These are phyloP conservation scores for Pyrus bretschneideri DNA, from an alignment of 306 rosid genomes.

Conservation along the genomic window DNA sequence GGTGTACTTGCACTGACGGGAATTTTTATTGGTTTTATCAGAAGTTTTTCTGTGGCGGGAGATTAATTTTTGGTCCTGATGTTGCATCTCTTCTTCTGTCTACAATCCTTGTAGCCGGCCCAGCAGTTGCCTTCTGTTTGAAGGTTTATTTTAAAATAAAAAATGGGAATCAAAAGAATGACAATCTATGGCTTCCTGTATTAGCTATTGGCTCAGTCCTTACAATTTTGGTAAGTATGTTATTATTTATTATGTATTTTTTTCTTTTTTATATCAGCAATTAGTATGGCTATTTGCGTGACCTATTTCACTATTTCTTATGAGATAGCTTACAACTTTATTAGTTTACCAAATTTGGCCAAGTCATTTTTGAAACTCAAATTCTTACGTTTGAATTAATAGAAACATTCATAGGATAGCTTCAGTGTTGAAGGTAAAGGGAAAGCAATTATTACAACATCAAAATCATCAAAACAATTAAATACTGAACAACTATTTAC, in stretches of 20 bases:
- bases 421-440: background rate
- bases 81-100: slow-evolving; percentile 71
- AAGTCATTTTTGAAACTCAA: background rate
- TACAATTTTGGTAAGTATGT: slow-evolving; percentile 60
- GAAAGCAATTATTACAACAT: background rate
- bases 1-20: slow-evolving; percentile 22
- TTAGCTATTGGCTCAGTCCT: slow-evolving; percentile 44
- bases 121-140: slow-evolving; percentile 67
- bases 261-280: background rate
- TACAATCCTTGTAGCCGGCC: slow-evolving; percentile 52
- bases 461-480: background rate
- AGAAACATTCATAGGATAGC: background rate
- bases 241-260: background rate
- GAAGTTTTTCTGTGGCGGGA: slow-evolving; percentile 85
- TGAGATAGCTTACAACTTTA: background rate
- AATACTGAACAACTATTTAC: background rate
- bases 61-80: slow-evolving; percentile 93
- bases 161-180: background rate
- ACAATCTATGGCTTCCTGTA: slow-evolving; percentile 42
- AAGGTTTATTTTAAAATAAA: slow-evolving; percentile 38
- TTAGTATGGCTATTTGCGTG: background rate
- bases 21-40: slow-evolving; percentile 30
- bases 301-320: background rate
- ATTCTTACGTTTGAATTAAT: background rate
- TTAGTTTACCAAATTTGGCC: background rate